Conservation (phyloP, 345 rosid genomes). For the Murraya paniculata region DNA sequence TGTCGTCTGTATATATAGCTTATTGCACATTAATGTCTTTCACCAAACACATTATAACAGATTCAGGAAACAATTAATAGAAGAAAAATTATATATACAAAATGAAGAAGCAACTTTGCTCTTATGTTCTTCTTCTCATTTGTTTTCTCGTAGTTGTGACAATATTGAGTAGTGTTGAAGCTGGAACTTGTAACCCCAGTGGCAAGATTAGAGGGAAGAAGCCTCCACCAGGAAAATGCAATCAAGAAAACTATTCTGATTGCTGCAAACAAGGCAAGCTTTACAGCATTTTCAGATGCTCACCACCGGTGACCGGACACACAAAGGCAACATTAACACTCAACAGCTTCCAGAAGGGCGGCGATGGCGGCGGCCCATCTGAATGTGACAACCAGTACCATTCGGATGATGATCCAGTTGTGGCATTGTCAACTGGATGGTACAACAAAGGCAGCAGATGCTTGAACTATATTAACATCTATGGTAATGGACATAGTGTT, state of each 20-base stretch:
- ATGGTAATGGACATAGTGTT: slow-evolving; percentile 15
- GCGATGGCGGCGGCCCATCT: slow-evolving; percentile 9
- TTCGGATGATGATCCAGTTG: neutral
- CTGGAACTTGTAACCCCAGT: neutral
- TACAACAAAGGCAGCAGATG: slow-evolving; percentile 19
- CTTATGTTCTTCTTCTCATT: neutral
- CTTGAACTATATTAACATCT: slow-evolving; percentile 3
- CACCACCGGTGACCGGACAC: slow-evolving; percentile 1
- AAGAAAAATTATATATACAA: no score
- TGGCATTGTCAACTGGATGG: slow-evolving; percentile 33
- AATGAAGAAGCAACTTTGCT: neutral
- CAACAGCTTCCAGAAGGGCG: slow-evolving; percentile 14
- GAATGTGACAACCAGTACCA: neutral
- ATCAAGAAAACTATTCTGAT: neutral
- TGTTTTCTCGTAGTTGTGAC: neutral
- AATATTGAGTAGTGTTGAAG: neutral
- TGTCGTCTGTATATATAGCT: neutral
- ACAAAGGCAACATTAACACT: slow-evolving; percentile 15
- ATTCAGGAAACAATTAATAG: neutral
- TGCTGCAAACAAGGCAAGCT: slow-evolving; percentile 16
- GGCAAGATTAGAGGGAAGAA: neutral
- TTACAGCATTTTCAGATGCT: slow-evolving; percentile 16
- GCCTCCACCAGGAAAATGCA: slow-evolving; percentile 6
- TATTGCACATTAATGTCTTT: no score
- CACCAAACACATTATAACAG: neutral